Conservation (phyloP, 176 grass and related monocot species). For the Hordeum vulgare region MorexV3_pseudomolecules_assembly NC_058522.1:307738465-307738964, state of each 20-base stretch:
- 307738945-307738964: not conserved
- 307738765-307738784: not conserved
- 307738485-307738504: not conserved
- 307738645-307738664: not conserved
- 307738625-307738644: not conserved
- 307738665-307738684: not conserved
- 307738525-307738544: not conserved
- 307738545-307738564: no score
- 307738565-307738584: not conserved
- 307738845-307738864: no score
- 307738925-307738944: not conserved
- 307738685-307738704: not conserved
- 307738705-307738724: not conserved
- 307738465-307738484: not conserved
- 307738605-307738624: not conserved
- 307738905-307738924: not conserved
- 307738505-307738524: not conserved
- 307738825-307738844: no score
- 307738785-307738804: not conserved
- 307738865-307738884: no score
- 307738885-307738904: no score
- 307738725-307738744: not conserved
- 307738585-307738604: not conserved
- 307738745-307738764: not conserved
- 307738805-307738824: no score